These are phyloP conservation scores for Citrullus mucosospermus DNA, from an alignment of 306 rosid genomes.

Conservation along the genomic window DNA sequence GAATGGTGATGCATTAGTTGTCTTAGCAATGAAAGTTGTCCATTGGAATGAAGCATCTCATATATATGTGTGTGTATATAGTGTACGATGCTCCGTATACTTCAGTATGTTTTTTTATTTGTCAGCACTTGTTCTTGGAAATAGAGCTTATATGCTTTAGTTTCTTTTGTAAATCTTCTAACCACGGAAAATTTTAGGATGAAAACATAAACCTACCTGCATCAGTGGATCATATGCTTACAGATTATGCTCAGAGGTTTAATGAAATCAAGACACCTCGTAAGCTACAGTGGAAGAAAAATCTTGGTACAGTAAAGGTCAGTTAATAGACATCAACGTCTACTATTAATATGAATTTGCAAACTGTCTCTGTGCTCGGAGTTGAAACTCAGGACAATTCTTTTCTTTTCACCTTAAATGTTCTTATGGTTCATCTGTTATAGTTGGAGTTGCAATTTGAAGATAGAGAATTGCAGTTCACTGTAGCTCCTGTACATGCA, in stretches of 20 bases:
- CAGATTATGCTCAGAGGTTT: conserved; percentile 82
- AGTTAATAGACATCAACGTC: conserved; percentile 1
- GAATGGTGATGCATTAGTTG: not conserved
- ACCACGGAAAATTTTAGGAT: conserved; percentile 45
- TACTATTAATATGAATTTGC: conserved; percentile 5
- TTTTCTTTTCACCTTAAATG: not conserved
- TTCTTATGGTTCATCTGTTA: conserved; percentile 7
- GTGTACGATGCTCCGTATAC: not conserved
- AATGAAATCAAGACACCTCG: conserved; percentile 94
- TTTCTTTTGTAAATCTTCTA: conserved; percentile 7
- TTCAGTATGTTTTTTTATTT: not conserved
- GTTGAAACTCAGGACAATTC: not conserved
- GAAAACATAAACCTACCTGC: conserved; percentile 59
- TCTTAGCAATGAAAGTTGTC: not conserved
- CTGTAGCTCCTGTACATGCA: conserved; percentile 76
- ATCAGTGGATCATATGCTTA: conserved; percentile 61
- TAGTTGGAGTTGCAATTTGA: conserved; percentile 91
- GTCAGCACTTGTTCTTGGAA: not conserved
- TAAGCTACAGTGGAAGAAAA: conserved; percentile 81
- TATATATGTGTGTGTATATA: not conserved
- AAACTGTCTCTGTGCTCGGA: not conserved
- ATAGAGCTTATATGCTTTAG: not conserved
- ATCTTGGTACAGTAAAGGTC: conserved; percentile 94
- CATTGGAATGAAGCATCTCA: not conserved
- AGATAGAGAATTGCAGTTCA: conserved; percentile 68